Percentiles rank a stretch among this genome's conserved stretches.
These are phyloP conservation scores for Blepharisma stoltei DNA, from an alignment of 73 alveolate species.

Conservation along the genomic window DNA sequence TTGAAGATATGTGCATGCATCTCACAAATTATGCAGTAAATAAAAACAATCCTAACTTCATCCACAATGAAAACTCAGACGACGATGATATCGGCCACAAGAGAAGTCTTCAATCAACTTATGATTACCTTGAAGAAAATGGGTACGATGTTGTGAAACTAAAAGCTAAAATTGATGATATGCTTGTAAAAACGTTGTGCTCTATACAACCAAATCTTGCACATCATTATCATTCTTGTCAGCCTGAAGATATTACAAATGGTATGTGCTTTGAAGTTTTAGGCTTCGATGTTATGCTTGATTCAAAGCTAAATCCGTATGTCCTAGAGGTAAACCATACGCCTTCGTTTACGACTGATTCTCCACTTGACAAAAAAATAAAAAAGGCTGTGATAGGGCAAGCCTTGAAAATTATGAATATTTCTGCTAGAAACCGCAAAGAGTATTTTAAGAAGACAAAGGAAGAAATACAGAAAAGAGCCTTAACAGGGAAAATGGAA, in stretches of 20 bases:
- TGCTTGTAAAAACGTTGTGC: conserved; percentile 27
- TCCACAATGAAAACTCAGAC: conserved; percentile 41
- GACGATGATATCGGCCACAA: conserved; percentile 31
- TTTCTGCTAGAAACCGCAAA: conserved; percentile 19
- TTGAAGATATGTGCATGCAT: conserved; percentile 74
- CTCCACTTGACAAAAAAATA: conserved; percentile 53
- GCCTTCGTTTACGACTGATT: conserved; percentile 62
- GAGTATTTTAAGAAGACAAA: not conserved
- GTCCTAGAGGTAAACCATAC: conserved; percentile 59
- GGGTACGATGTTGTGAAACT: conserved; percentile 25
- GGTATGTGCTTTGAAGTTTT: conserved; percentile 36
- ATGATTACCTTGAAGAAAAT: not conserved
- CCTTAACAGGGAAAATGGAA: conserved; percentile 15
- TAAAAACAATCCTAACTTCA: conserved; percentile 69
- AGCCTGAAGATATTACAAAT: conserved; percentile 31
- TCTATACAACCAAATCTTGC: conserved; percentile 20
- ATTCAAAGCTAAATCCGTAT: conserved; percentile 44
- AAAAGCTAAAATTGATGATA: conserved; percentile 9
- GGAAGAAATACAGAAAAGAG: conserved; percentile 13
- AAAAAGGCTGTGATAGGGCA: conserved; percentile 47
- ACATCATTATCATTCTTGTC: conserved; percentile 31
- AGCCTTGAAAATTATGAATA: conserved; percentile 42
- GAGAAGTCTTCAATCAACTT: conserved; percentile 5
- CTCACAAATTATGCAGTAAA: conserved; percentile 87
- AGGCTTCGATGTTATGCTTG: conserved; percentile 31